phyloP scores from a whole-genome alignment of 495 filamentous ascomycete genomes.

The Immersiella caudata region DNA sequence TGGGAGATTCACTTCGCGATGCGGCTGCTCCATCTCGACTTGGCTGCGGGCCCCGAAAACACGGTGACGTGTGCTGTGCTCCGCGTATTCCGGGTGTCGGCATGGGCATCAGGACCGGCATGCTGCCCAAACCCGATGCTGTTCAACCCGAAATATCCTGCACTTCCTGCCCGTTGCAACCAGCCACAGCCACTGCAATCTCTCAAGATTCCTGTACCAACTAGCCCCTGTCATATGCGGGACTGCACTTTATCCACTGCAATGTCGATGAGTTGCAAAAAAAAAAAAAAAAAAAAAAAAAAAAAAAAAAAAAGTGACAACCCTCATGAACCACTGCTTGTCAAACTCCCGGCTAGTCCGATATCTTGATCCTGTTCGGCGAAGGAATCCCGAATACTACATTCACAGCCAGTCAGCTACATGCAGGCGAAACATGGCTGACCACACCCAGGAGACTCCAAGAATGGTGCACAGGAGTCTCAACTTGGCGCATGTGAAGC shows the following conservation, averaged over 20 bases:
- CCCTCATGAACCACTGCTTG: too few species aligned
- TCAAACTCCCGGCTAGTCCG: too few species aligned
- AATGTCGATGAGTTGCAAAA: too few species aligned
- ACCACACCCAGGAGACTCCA: neutral
- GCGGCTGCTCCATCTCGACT: neutral
- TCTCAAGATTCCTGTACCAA: neutral
- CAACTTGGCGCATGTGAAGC: neutral
- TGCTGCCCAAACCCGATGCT: neutral
- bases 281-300: too few species aligned
- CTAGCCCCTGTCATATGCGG: neutral
- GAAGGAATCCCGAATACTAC: too few species aligned
- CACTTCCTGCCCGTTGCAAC: neutral
- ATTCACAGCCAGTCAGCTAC: too few species aligned
- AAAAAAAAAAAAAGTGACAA: too few species aligned
- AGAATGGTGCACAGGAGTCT: neutral
- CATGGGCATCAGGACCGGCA: neutral
- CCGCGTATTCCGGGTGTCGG: neutral
- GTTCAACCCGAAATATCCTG: neutral
- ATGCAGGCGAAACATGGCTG: too few species aligned
- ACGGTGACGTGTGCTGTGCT: neutral
- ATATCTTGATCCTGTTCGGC: too few species aligned
- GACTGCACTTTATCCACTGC: too few species aligned
- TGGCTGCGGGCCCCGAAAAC: neutral
- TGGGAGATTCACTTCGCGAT: neutral
- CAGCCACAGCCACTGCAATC: neutral